phyloP scores from a whole-genome alignment of 1,139 yeast genomes.

The Protomyces macrosporus region DNA sequence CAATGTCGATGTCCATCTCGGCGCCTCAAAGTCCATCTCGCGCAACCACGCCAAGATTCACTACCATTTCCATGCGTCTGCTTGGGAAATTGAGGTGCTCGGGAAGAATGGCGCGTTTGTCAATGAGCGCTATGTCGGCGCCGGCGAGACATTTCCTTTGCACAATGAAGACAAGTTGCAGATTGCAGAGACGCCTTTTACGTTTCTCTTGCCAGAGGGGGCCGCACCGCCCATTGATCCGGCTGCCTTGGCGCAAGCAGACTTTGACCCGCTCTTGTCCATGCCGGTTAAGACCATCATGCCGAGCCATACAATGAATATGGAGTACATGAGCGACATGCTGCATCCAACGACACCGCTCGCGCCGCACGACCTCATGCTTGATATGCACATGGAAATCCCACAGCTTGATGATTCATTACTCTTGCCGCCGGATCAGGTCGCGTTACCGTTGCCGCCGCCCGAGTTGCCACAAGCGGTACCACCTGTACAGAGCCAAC shows the following conservation, averaged over 20 bases:
- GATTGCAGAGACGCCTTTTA: slow-evolving; percentile 85
- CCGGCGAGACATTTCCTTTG: slow-evolving; percentile 83
- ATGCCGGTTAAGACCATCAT: background rate
- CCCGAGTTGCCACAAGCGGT: background rate
- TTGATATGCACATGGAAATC: background rate
- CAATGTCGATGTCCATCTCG: slow-evolving; percentile 74
- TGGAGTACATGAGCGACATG: background rate
- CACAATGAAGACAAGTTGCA: slow-evolving; percentile 74
- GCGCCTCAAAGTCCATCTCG: slow-evolving; percentile 85
- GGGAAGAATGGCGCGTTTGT: slow-evolving; percentile 97
- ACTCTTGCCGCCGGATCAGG: background rate
- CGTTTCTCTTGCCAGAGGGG: slow-evolving; percentile 58
- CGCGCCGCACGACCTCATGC: slow-evolving; percentile 24
- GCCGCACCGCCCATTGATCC: slow-evolving; percentile 10
- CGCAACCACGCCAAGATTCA: slow-evolving; percentile 90
- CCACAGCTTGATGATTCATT: background rate
- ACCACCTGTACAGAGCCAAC: background rate
- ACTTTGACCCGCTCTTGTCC: slow-evolving; percentile 27
- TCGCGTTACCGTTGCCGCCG: background rate
- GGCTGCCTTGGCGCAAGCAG: slow-evolving; percentile 34
- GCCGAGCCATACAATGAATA: background rate
- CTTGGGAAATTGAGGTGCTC: slow-evolving; percentile 81
- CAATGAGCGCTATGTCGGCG: slow-evolving; percentile 78
- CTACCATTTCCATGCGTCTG: slow-evolving; percentile 88
- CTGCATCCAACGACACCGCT: slow-evolving; percentile 6